These are phyloP conservation scores for Alternaria ethzedia DNA, from an alignment of 2,329 filamentous ascomycete genomes.

Conservation along the genomic window DNA sequence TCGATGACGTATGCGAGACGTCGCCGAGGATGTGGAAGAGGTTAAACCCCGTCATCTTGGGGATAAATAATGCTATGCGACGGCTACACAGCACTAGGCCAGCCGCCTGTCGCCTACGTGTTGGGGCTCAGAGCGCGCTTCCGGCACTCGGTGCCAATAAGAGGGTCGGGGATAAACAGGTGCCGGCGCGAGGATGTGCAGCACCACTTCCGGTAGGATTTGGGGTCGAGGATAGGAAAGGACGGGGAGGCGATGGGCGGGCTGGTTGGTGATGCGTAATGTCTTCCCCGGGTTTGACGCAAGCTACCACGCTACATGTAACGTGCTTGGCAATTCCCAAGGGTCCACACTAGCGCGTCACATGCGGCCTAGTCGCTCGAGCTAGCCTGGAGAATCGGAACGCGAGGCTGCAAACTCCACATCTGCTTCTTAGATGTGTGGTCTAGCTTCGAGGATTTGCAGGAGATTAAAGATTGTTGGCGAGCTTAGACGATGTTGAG, in stretches of 20 bases:
- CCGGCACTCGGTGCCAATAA: slow-evolving; percentile 3
- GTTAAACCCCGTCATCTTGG: slow-evolving; percentile 46
- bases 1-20: slow-evolving; percentile 82
- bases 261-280: slow-evolving; percentile 7
- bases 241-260: neutral
- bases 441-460: neutral
- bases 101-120: slow-evolving; percentile 22
- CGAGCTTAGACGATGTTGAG: neutral
- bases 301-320: slow-evolving; percentile 12
- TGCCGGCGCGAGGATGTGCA: neutral
- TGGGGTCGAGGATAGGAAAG: neutral
- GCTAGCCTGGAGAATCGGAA: slow-evolving; percentile 2
- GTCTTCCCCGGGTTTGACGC: slow-evolving; percentile 9
- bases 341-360: neutral
- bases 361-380: neutral
- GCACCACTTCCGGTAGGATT: neutral
- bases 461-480: neutral
- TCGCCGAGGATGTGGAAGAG: slow-evolving; percentile 81
- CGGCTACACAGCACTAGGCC: slow-evolving; percentile 35
- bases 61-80: slow-evolving; percentile 8
- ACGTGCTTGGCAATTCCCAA: slow-evolving; percentile 8
- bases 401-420: slow-evolving; percentile 1
- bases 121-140: slow-evolving; percentile 1
- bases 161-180: neutral
- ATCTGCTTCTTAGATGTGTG: neutral